Evolutionary conservation across 495 filamentous ascomycete species (phyloP).

Genomic region (Aspergillus sclerotioniger): DNA sequence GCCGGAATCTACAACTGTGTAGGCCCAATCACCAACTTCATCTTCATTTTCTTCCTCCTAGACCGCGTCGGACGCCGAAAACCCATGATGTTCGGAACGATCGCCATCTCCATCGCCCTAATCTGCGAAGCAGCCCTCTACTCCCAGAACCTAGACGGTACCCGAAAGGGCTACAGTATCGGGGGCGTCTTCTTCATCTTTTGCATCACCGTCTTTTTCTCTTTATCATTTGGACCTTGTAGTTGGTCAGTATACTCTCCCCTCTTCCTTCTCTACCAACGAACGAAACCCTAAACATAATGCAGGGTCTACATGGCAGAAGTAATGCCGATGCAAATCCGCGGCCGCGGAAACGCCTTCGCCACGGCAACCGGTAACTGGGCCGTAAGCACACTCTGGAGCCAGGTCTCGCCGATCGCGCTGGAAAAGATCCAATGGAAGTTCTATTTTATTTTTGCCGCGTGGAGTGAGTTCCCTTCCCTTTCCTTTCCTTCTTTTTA

Average conservation of each 20-base stretch:
- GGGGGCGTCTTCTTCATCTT: slow-evolving; percentile 52
- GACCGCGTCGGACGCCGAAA: slow-evolving; percentile 38
- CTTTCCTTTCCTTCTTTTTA: slow-evolving; percentile 10
- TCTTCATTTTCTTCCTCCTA: slow-evolving; percentile 46
- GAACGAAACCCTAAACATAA: background rate
- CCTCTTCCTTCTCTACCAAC: background rate
- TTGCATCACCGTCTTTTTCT: slow-evolving; percentile 47
- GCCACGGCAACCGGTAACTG: slow-evolving; percentile 50
- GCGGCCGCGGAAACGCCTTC: slow-evolving; percentile 47
- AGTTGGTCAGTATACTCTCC: slow-evolving; percentile 33
- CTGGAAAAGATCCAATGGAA: slow-evolving; percentile 42
- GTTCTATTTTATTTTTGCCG: slow-evolving; percentile 49
- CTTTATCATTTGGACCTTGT: slow-evolving; percentile 45
- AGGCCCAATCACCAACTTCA: slow-evolving; percentile 49
- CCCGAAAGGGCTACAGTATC: slow-evolving; percentile 34
- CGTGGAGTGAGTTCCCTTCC: slow-evolving; percentile 28
- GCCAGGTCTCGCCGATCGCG: slow-evolving; percentile 49
- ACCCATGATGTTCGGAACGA: slow-evolving; percentile 39
- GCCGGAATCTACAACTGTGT: slow-evolving; percentile 61
- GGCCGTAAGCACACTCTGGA: slow-evolving; percentile 50
- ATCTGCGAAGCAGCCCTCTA: slow-evolving; percentile 44
- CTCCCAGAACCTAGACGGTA: slow-evolving; percentile 37
- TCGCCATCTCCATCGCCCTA: slow-evolving; percentile 39
- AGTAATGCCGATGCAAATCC: slow-evolving; percentile 52
- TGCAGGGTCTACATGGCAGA: slow-evolving; percentile 47